phyloP scores from a whole-genome alignment of 352 stramenopile species.

The Pythium volutum region DNA sequence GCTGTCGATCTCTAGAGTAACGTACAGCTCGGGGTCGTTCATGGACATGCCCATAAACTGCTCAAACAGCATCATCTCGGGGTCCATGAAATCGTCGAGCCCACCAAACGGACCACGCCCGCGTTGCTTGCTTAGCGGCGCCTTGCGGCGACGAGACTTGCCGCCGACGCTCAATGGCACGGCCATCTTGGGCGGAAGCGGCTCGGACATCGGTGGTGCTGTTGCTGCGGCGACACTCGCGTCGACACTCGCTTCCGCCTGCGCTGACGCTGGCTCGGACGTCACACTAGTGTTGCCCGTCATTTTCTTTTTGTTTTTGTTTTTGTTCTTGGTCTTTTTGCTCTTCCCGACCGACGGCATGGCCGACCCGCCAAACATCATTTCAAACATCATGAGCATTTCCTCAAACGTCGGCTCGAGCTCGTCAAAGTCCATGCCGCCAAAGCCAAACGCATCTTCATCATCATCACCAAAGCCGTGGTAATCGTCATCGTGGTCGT shows the following conservation, averaged over 20 bases:
- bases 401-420: conserved; percentile 55
- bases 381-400: conserved; percentile 78
- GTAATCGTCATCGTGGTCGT: conserved; percentile 9
- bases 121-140: conserved; percentile 2
- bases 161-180: conserved; percentile 10
- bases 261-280: too few species aligned
- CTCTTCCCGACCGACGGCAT: conserved; percentile 1
- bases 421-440: conserved; percentile 31
- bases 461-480: conserved; percentile 19
- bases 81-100: conserved; percentile 25
- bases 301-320: conserved; percentile 19
- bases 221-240: background rate
- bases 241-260: too few species aligned
- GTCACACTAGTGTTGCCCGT: too few species aligned
- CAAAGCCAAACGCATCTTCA: conserved; percentile 31
- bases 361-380: conserved; percentile 50
- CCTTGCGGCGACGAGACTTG: conserved; percentile 18
- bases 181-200: conserved; percentile 2
- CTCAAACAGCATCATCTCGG: conserved; percentile 32
- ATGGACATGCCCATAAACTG: conserved; percentile 30
- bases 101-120: conserved; percentile 8
- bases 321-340: conserved; percentile 3
- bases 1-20: too few species aligned
- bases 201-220: background rate
- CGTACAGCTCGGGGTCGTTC: conserved; percentile 29